A percentile compares a stretch with the other conserved stretches of the same genome.
phyloP scores from a whole-genome alignment of 2,329 filamentous ascomycete species.

The Nemania serpens region DNA sequence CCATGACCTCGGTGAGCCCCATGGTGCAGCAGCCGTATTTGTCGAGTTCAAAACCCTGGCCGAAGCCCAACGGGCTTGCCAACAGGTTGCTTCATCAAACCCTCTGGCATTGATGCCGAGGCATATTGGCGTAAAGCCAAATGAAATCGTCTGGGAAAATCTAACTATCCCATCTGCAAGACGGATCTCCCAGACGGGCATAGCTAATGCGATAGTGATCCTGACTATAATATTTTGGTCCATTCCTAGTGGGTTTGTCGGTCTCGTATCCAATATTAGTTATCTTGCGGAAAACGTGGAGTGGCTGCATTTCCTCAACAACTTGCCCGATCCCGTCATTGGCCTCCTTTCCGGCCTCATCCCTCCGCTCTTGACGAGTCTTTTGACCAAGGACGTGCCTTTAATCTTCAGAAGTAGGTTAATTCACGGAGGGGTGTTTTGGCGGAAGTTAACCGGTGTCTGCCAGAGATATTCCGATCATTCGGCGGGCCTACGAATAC shows the following conservation, averaged over 20 bases:
- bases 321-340: constrained; percentile 69
- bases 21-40: constrained; percentile 73
- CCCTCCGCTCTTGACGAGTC: constrained; percentile 76
- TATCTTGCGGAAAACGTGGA: constrained; percentile 66
- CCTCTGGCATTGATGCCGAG: constrained; percentile 35
- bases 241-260: constrained; percentile 76
- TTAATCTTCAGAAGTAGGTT: constrained; percentile 70
- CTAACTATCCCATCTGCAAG: constrained; percentile 53
- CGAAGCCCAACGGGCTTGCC: constrained; percentile 83
- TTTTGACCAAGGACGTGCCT: constrained; percentile 83
- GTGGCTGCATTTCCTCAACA: constrained; percentile 74
- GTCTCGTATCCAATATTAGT: constrained; percentile 81
- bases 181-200: constrained; percentile 47
- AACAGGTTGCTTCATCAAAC: constrained; percentile 48
- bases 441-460: neutral
- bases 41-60: constrained; percentile 85
- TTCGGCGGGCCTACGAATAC: constrained; percentile 73
- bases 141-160: constrained; percentile 86
- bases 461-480: constrained; percentile 67
- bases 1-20: constrained; percentile 29
- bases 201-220: constrained; percentile 69
- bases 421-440: neutral
- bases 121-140: constrained; percentile 68
- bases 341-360: constrained; percentile 84
- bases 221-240: constrained; percentile 86